phyloP scores from a whole-genome alignment of 2,329 filamentous ascomycete species.

The Aspergillus pseudoviridinutans region DNA sequence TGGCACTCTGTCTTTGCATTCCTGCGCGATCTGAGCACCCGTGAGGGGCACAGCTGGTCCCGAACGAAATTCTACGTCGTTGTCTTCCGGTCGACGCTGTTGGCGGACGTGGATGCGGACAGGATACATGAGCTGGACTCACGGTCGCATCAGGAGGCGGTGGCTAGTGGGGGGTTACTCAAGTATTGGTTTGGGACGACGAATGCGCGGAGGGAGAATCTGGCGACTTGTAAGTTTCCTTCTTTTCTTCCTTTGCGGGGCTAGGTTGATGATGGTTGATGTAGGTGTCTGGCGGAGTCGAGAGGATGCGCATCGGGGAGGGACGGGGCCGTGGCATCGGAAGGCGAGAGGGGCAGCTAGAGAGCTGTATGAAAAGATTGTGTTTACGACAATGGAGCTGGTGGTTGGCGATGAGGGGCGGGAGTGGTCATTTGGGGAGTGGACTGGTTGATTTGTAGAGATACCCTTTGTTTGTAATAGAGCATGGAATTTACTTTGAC shows the following conservation, averaged over 20 bases:
- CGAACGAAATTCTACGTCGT: slow-evolving; percentile 74
- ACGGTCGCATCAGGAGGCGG: slow-evolving; percentile 75
- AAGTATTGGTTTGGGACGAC: slow-evolving; percentile 91
- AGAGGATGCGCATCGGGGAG: slow-evolving; percentile 59
- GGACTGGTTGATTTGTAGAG: slow-evolving; percentile 34
- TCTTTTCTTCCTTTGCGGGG: not conserved
- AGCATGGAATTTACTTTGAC: not conserved
- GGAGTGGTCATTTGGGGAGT: slow-evolving; percentile 61
- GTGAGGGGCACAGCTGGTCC: slow-evolving; percentile 54
- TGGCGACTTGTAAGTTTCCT: slow-evolving; percentile 67
- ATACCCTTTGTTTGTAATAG: not conserved
- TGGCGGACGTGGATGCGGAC: slow-evolving; percentile 61
- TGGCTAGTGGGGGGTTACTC: slow-evolving; percentile 72
- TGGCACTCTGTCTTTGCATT: slow-evolving; percentile 62
- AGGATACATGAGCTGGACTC: slow-evolving; percentile 71
- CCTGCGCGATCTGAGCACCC: slow-evolving; percentile 50
- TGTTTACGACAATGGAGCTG: slow-evolving; percentile 61
- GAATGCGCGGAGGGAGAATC: slow-evolving; percentile 66
- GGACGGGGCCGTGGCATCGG: slow-evolving; percentile 54
- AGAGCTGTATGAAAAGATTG: slow-evolving; percentile 58
- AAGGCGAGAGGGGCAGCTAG: slow-evolving; percentile 48
- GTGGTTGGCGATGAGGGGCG: slow-evolving; percentile 62
- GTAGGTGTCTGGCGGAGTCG: slow-evolving; percentile 62
- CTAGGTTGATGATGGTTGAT: slow-evolving; percentile 26
- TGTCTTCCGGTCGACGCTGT: slow-evolving; percentile 72